These are phyloP conservation scores for Pseudopyricularia javanii DNA, from an alignment of 2,329 filamentous ascomycete genomes.

Conservation along the genomic window DNA sequence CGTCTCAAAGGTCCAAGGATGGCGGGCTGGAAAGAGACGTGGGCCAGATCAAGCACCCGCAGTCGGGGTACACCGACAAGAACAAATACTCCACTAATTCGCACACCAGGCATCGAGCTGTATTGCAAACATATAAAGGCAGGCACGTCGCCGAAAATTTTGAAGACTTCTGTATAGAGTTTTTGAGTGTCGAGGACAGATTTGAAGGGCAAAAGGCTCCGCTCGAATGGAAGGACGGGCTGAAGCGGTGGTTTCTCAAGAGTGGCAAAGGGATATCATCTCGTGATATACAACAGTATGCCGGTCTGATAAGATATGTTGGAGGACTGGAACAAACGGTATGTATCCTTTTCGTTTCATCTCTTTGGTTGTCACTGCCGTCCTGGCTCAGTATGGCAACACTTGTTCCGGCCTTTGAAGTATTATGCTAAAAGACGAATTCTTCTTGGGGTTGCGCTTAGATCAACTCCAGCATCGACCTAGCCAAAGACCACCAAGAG, in stretches of 20 bases:
- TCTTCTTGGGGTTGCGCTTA: neutral
- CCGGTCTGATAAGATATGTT: neutral
- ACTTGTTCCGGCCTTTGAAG: neutral
- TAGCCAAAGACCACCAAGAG: constrained; percentile 30
- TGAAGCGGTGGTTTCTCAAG: neutral
- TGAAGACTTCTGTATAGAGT: neutral
- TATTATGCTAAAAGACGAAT: neutral
- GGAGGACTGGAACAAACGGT: neutral
- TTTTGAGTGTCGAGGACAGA: neutral
- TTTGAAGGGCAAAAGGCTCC: neutral
- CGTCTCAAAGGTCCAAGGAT: neutral
- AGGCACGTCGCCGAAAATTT: neutral
- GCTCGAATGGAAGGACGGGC: neutral
- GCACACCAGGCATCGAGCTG: neutral
- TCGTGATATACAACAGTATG: neutral
- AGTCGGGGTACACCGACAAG: too few species aligned
- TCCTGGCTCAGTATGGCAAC: neutral
- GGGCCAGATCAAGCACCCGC: neutral
- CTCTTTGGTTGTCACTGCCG: too few species aligned
- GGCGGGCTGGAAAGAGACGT: neutral
- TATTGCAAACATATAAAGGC: neutral
- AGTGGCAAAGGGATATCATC: neutral
- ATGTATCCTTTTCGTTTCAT: neutral
- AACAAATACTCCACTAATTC: too few species aligned
- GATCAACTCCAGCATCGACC: constrained; percentile 23